Evolutionary conservation across 176 grass and related monocot genomes (phyloP), one percentile per base, ranked within the genome.

Genomic region (Chloris gayana): DNA sequence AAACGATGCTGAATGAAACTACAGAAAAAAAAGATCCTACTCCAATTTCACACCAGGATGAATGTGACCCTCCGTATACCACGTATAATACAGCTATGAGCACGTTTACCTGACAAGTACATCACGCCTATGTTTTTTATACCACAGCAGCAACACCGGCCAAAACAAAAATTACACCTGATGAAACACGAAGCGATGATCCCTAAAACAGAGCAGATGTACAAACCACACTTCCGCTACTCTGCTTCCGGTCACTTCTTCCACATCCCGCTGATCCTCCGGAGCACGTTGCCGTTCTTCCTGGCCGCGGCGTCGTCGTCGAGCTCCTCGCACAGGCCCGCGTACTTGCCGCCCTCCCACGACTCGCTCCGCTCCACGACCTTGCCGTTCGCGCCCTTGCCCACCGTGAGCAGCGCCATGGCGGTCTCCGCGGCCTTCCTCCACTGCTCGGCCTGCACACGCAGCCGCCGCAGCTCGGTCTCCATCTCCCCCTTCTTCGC

Each of bases 391-490:
- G 66, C 72, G 76, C 76, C 81, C 57, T 91, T 94, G 49, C 89
- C 87, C 11, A 88, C 91, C 8, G 93, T 93, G 60, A 96, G 91
- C 85, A 99, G 58, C 32, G 91, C 78, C 84, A 96, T 93, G 7
- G 97, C 97, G 0, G 93, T 90, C 76, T 99, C 97, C 18, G 97
- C 97, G 4, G 97, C 97, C 70, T 99, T 99, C 71, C 89, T 81
- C 97, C 97, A 99, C 70, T 99, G 97, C 77, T 99, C 97, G 38
- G 97, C 97, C 79, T 99, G 97, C 85, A 99, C 87, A 67, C 87
- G 87, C 68, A 99, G 82, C 34, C 77, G 94, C 70, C 87, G 89
- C 73, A 99, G 69, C 80, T 99, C 97, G 14, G 80, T 64, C 38
- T 96, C 97, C 82, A 88, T 91, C 34, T 86, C 97, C 39, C 34